Base-by-base conservation (phyloP, 495 filamentous ascomycete species). In the Penicillium salamii region DNA sequence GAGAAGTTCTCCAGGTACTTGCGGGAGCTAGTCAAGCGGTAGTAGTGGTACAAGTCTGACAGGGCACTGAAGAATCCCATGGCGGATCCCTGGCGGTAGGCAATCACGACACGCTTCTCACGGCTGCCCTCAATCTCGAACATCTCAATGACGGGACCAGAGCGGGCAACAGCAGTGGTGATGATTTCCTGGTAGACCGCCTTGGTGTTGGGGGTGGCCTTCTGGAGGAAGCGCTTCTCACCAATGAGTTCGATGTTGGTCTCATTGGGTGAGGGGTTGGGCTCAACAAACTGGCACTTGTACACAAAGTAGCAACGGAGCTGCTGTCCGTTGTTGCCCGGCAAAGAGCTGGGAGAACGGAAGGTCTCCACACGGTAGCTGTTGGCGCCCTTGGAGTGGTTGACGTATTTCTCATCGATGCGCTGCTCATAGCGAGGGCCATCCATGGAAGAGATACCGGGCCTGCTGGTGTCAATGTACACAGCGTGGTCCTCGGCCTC, bases 1-100 rank as follows among this genome's bases (percentile, higher is more conserved):
- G 92, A 95, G 75, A 98, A 98, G 69, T 97, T 92, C 72, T 98
- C 91, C 46, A 97, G 87, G 60, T 98, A 98, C 74, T 98, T 98
- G 43, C 93, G 82, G 2, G 93, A 90, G 65, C 89, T 95, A 2
- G 93, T 97, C 41, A 96, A 81, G 19, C 95, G 95, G 62, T 98
- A 97, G 78, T 96, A 97, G 73, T 98, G 93, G 70, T 98, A 98
- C 18, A 98, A 76, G 67, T 97, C 95, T 50, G 89, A 95, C 46
- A 98, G 70, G 18, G 93, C 91, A 54, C 91, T 96, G 76, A 98
- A 98, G 57, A 98, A 72, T 32, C 93, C 95, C 68, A 91, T 80
- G 18, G 93, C 95, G 7, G 92, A 96, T 41, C 91, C 83, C 53
- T 91, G 87, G 38, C 90, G 89, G 74, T 96, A 97, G 29, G 90